Evolutionary conservation across 257 asterid genomes (phyloP).

Genomic region (Solanum raphanifolium): DNA sequence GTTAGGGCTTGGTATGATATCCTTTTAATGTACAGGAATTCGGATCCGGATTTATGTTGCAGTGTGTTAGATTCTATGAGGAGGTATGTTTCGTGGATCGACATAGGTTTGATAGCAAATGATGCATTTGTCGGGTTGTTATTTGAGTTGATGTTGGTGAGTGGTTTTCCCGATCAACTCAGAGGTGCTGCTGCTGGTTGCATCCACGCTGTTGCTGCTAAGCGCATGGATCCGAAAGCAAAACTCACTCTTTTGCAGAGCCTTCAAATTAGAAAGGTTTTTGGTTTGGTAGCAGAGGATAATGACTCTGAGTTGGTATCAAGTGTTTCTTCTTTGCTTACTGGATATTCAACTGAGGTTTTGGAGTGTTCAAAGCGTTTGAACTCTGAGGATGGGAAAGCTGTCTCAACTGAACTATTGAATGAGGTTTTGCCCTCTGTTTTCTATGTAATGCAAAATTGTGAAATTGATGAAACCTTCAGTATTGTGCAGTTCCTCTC

Average conservation of each 20-base stretch:
- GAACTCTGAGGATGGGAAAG: slow-evolving; percentile 48
- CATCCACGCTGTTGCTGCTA: slow-evolving; percentile 61
- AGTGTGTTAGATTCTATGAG: slow-evolving; percentile 64
- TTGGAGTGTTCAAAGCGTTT: slow-evolving; percentile 73
- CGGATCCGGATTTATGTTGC: slow-evolving; percentile 60
- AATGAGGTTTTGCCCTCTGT: slow-evolving; percentile 92
- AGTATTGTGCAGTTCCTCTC: slow-evolving; percentile 84
- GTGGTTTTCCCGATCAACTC: slow-evolving; percentile 51
- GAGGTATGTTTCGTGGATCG: slow-evolving; percentile 87
- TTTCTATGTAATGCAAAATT: slow-evolving; percentile 58
- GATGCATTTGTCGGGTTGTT: slow-evolving; percentile 54
- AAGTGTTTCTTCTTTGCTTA: slow-evolving; percentile 61
- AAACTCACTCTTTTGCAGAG: slow-evolving; percentile 66
- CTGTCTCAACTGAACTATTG: slow-evolving; percentile 47
- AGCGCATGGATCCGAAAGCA: slow-evolving; percentile 75
- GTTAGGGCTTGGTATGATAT: slow-evolving; percentile 77
- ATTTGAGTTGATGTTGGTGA: slow-evolving; percentile 64
- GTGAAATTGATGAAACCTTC: slow-evolving; percentile 59
- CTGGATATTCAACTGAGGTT: slow-evolving; percentile 77
- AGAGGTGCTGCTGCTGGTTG: slow-evolving; percentile 75
- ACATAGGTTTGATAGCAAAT: slow-evolving; percentile 75
- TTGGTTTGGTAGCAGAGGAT: slow-evolving; percentile 58
- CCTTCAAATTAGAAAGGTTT: slow-evolving; percentile 67
- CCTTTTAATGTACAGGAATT: slow-evolving; percentile 47
- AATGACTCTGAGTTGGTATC: slow-evolving; percentile 51